These are phyloP conservation scores for Exophiala phaeomuriformis DNA, from an alignment of 2,329 filamentous ascomycete species.

Conservation along the genomic window DNA sequence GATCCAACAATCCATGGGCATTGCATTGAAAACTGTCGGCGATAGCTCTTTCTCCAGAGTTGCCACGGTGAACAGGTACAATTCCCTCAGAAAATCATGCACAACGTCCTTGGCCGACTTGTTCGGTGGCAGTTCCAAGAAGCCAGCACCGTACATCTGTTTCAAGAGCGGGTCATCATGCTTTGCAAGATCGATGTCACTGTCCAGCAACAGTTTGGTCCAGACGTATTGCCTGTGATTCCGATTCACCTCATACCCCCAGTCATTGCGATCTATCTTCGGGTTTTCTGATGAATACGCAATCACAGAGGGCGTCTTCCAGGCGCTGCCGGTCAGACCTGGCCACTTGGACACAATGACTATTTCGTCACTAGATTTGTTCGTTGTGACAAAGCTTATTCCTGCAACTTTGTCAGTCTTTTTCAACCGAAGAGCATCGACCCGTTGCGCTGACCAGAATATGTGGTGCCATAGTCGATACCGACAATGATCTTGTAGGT, in stretches of 20 bases:
- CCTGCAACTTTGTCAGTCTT: neutral
- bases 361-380: conserved; percentile 13
- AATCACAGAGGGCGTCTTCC: conserved; percentile 29
- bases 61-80: conserved; percentile 14
- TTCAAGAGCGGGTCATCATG: conserved; percentile 25
- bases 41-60: conserved; percentile 5
- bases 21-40: conserved; percentile 13
- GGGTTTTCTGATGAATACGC: conserved; percentile 27
- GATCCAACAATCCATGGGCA: conserved; percentile 18
- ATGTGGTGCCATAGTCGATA: conserved; percentile 25
- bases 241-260: conserved; percentile 28
- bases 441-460: conserved; percentile 1
- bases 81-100: conserved; percentile 25
- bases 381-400: conserved; percentile 4
- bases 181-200: conserved; percentile 14
- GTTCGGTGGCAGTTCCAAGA: conserved; percentile 21
- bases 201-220: conserved; percentile 31
- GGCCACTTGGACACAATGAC: conserved; percentile 27
- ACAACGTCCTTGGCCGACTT: conserved; percentile 26
- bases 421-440: too few species aligned
- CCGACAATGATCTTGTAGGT: conserved; percentile 15
- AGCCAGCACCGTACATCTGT: conserved; percentile 6
- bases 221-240: conserved; percentile 28
- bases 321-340: conserved; percentile 16
- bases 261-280: conserved; percentile 8